These are phyloP conservation scores for Tillandsia fasciculata DNA, from an alignment of 176 grass and related monocot genomes.

Conservation along the genomic window DNA sequence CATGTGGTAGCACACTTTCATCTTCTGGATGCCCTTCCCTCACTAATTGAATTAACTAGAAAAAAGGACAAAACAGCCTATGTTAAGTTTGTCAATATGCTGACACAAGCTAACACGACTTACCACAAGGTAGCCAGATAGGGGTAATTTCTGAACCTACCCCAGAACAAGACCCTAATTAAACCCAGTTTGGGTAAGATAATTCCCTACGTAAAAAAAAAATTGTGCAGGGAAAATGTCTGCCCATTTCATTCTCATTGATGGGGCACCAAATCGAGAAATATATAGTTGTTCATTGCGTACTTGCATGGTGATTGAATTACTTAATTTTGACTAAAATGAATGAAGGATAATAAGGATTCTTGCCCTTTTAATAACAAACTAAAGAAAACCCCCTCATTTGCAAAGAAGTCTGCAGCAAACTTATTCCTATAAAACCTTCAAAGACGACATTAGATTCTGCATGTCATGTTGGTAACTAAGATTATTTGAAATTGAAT, in stretches of 20 bases:
- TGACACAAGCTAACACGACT: background rate
- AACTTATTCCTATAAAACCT: background rate
- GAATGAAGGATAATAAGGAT: too few species aligned
- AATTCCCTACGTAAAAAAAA: background rate
- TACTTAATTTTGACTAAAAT: too few species aligned
- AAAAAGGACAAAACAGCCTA: constrained; percentile 16
- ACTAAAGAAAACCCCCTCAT: too few species aligned
- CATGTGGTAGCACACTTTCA: constrained; percentile 30
- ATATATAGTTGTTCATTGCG: too few species aligned
- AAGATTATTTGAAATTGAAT: background rate
- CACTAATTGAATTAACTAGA: constrained; percentile 63
- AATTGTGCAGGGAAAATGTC: too few species aligned
- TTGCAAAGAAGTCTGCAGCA: background rate
- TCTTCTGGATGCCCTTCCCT: constrained; percentile 38
- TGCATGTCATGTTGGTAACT: background rate
- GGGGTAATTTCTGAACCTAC: background rate
- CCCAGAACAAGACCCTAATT: background rate
- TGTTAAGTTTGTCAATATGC: background rate
- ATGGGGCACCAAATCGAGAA: too few species aligned
- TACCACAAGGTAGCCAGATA: background rate
- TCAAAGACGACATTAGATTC: background rate
- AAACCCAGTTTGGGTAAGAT: background rate
- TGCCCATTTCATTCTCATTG: too few species aligned
- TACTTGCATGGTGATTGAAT: too few species aligned
- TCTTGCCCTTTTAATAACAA: too few species aligned